These are phyloP conservation scores for Zygosaccharomyces rouxii DNA, from an alignment of 805 yeast genomes.

Conservation along the genomic window DNA sequence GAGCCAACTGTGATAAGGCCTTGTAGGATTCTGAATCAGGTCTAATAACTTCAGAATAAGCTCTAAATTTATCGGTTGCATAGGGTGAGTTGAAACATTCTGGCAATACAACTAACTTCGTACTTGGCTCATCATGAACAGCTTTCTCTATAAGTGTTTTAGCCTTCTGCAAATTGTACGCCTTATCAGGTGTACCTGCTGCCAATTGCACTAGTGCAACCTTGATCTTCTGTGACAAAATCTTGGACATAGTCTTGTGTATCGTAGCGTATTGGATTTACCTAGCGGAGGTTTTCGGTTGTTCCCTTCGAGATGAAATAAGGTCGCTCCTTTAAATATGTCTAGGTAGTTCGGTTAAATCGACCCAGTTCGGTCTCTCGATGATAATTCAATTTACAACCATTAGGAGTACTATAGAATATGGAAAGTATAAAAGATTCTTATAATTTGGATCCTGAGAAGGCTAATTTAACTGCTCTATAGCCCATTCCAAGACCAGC, in stretches of 20 bases:
- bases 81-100: conserved; percentile 97
- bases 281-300: not conserved
- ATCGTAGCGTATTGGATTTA: not conserved
- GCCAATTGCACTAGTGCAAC: conserved; percentile 87
- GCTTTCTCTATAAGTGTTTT: conserved; percentile 63
- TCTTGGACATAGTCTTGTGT: conserved; percentile 6
- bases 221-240: conserved; percentile 48
- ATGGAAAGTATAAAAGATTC: not conserved
- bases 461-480: conserved; percentile 40
- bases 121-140: conserved; percentile 47
- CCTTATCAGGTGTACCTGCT: conserved; percentile 62
- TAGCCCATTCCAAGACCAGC: conserved; percentile 60
- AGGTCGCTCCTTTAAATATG: not conserved
- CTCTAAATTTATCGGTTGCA: conserved; percentile 76
- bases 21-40: conserved; percentile 54
- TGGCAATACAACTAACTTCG: conserved; percentile 80
- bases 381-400: not conserved
- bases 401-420: not conserved
- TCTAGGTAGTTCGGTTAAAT: not conserved
- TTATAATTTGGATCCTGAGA: not conserved
- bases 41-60: conserved; percentile 86
- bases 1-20: conserved; percentile 64
- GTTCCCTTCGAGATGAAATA: not conserved
- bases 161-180: conserved; percentile 69
- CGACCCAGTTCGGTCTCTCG: not conserved